Evolutionary conservation across 2,329 filamentous ascomycete genomes (phyloP), one percentile per base, ranked within the genome.

Genomic region (Diaporthe australafricana): DNA sequence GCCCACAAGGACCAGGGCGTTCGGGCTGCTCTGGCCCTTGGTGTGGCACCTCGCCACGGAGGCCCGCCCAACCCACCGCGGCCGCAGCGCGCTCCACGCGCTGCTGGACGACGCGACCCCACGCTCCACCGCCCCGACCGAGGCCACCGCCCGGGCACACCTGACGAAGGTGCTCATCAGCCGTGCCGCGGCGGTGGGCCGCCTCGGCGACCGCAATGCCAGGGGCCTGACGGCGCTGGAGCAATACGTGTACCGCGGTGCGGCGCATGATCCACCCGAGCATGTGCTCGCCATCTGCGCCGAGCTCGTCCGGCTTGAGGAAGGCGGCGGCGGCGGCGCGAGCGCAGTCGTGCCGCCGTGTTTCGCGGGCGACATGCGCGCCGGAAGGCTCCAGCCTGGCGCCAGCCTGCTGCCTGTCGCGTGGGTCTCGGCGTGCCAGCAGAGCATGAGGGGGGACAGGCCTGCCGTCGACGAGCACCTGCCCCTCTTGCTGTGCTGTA

Each of bases 381-480:
- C 66, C n/a, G 66, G 53, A 16, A 70, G 25, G 38, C 30, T 63
- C 47, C 62, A 32, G 22, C 22, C 4, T 6, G 50, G 48, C 17
- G 27, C 22, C 3, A 4, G 16, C 3, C 25, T 56, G 40, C 65
- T 69, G 68, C 52, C 63, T 14, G 38, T 32, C 38, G 20, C 66
- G 32, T 72, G 71, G 71, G 30, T 70, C 16, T 57, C 45, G 52
- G 71, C 71, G 16, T 72, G 71, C 45, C 60, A 56, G 60, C 25
- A 60, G 45, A 66, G 52, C 38, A 42, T 45, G 12, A 16, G n/a
- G 4, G 42, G 52, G 8, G 52, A 70, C 35, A 47, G 3, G 25
- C 30, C 45, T 27, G 53, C 16, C 32, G 65, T 42, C 45, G 70
- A 63, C 3, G 38, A 45, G 8, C 68, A 60, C 45, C 45, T 70